Evolutionary conservation across 768 basidiomycete genomes (phyloP).

Genomic region (Pisolithus marmoratus): DNA sequence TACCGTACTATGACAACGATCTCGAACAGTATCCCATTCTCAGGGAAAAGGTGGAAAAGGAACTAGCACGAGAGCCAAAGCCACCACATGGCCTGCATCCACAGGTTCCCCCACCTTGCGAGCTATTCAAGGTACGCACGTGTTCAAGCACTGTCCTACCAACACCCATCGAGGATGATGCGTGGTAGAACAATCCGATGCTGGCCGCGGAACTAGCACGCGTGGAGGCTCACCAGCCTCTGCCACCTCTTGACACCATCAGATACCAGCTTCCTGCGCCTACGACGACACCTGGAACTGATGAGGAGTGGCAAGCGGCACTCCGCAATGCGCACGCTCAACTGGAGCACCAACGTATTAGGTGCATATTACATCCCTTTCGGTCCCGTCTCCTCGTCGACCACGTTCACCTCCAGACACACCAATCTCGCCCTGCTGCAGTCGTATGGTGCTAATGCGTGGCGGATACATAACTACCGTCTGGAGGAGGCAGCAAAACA

Average conservation of each 20-base stretch:
- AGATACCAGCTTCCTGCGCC: constrained; percentile 76
- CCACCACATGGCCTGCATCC: constrained; percentile 61
- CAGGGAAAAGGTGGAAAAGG: constrained; percentile 69
- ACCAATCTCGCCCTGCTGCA: constrained; percentile 79
- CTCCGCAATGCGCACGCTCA: constrained; percentile 76
- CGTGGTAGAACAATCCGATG: constrained; percentile 55
- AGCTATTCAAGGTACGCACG: constrained; percentile 60
- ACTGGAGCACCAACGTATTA: constrained; percentile 76
- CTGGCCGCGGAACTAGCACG: constrained; percentile 71
- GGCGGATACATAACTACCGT: constrained; percentile 87
- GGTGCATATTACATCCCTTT: constrained; percentile 38
- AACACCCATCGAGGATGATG: not conserved
- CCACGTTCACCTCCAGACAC: constrained; percentile 43
- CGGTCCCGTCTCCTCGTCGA: not conserved
- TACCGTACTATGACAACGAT: constrained; percentile 95
- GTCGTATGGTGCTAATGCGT: constrained; percentile 85
- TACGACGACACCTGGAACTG: constrained; percentile 51
- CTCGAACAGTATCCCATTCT: constrained; percentile 69
- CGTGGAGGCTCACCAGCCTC: constrained; percentile 59
- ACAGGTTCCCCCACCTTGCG: constrained; percentile 56
- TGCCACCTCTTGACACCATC: constrained; percentile 62
- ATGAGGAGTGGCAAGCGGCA: constrained; percentile 72
- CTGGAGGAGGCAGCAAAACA: constrained; percentile 73
- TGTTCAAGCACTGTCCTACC: constrained; percentile 11
- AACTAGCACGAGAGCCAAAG: constrained; percentile 67